These are phyloP conservation scores for Dunaliella sp. DNA, from an alignment of 139 green algal genomes.

Conservation along the genomic window DNA sequence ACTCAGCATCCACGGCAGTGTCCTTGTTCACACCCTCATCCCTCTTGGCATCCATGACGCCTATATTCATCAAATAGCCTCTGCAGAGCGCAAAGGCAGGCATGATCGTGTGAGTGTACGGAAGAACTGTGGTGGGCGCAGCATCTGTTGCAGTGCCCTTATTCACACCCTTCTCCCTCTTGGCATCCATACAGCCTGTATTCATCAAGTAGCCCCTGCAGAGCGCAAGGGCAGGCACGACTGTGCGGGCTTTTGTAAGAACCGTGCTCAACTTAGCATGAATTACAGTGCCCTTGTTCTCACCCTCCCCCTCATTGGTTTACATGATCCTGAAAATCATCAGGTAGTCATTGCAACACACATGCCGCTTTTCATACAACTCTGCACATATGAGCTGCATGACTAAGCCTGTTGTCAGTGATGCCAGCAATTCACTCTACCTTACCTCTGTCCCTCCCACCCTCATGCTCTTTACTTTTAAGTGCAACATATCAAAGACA, in stretches of 20 bases:
- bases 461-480: too few species aligned
- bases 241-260: too few species aligned
- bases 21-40: neutral
- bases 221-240: too few species aligned
- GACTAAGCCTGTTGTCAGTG: too few species aligned
- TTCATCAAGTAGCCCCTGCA: neutral
- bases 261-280: neutral
- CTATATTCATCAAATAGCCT: neutral
- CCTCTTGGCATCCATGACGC: neutral
- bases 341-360: neutral
- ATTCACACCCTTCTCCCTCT: neutral
- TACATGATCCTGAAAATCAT: neutral
- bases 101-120: too few species aligned
- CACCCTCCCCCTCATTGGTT: neutral
- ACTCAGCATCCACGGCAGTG: neutral
- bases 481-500: too few species aligned
- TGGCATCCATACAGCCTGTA: neutral
- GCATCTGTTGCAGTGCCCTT: neutral
- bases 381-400: too few species aligned
- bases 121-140: too few species aligned
- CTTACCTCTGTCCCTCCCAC: too few species aligned
- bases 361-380: too few species aligned
- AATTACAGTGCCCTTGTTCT: neutral
- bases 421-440: too few species aligned
- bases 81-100: too few species aligned